These are phyloP conservation scores for Microstroma glucosiphilum DNA, from an alignment of 1,284 basidiomycete species.

Conservation along the genomic window DNA sequence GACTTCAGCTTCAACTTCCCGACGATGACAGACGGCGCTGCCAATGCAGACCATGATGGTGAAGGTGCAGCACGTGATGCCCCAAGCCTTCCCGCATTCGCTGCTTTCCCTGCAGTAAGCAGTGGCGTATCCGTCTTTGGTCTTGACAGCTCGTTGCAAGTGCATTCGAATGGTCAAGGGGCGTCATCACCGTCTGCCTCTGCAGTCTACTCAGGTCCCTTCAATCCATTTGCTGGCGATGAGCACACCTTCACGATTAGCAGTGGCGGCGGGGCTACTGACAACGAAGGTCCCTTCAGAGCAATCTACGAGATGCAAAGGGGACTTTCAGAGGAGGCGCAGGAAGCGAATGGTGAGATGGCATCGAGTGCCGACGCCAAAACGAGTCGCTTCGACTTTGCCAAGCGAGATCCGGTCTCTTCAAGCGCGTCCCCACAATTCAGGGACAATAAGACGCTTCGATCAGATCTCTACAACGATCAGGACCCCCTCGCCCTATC, in stretches of 20 bases:
- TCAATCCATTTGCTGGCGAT: slow-evolving; percentile 44
- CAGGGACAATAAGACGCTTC: slow-evolving; percentile 11
- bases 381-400: slow-evolving; percentile 40
- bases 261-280: slow-evolving; percentile 4
- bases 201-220: slow-evolving; percentile 37
- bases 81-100: slow-evolving; percentile 6
- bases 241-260: slow-evolving; percentile 1
- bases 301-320: slow-evolving; percentile 32
- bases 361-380: not conserved
- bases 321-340: slow-evolving; percentile 25
- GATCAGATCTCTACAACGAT: slow-evolving; percentile 14
- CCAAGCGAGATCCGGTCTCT: slow-evolving; percentile 19
- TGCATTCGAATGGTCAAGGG: not conserved
- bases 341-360: slow-evolving; percentile 9
- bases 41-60: not conserved
- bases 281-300: slow-evolving; percentile 22
- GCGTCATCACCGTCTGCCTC: not conserved
- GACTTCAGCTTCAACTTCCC: slow-evolving; percentile 46
- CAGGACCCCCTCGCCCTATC: slow-evolving; percentile 11
- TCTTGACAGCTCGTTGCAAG: not conserved
- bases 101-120: not conserved
- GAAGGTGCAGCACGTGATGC: not conserved
- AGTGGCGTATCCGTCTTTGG: slow-evolving; percentile 1
- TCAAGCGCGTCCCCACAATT: slow-evolving; percentile 20
- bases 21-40: slow-evolving; percentile 10